Percentiles rank a stretch among this genome's conserved stretches.
Conservation (phyloP, 768 basidiomycete species). For the Leucocoprinus birnbaumii region DNA sequence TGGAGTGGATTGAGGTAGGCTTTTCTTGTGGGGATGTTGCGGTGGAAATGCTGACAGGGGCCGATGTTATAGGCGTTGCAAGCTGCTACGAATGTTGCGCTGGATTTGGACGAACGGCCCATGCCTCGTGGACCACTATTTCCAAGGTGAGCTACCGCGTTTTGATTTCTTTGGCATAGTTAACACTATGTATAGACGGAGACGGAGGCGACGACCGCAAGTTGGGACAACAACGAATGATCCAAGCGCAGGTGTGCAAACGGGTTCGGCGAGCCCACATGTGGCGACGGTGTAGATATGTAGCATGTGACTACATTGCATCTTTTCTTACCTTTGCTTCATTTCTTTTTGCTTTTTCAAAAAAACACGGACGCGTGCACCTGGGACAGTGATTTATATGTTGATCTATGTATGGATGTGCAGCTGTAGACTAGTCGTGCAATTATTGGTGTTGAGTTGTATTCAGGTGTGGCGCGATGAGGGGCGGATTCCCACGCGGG, state of each 20-base stretch:
- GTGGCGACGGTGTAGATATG: slow-evolving; percentile 5
- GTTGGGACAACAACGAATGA: neutral
- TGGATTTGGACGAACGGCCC: slow-evolving; percentile 87
- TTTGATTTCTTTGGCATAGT: neutral
- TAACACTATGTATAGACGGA: slow-evolving; percentile 18
- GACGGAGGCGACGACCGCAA: slow-evolving; percentile 27
- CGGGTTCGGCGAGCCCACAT: neutral
- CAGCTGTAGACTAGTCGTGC: slow-evolving; percentile 5
- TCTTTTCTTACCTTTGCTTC: neutral
- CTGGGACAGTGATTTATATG: neutral
- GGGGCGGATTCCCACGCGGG: slow-evolving; percentile 33
- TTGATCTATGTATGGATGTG: neutral
- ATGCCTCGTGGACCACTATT: slow-evolving; percentile 92
- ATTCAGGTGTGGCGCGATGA: neutral
- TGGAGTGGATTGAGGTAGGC: slow-evolving; percentile 93
- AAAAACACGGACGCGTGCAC: neutral
- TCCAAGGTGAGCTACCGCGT: slow-evolving; percentile 53
- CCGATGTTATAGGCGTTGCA: slow-evolving; percentile 77
- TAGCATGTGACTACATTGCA: neutral
- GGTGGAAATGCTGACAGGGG: neutral
- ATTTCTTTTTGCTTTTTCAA: neutral
- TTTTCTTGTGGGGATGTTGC: slow-evolving; percentile 1
- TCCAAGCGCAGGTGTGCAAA: neutral
- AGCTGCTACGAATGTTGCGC: slow-evolving; percentile 85
- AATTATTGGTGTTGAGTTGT: neutral